Evolutionary conservation across 768 basidiomycete genomes (phyloP).

Genomic region (Pluteus cervinus): DNA sequence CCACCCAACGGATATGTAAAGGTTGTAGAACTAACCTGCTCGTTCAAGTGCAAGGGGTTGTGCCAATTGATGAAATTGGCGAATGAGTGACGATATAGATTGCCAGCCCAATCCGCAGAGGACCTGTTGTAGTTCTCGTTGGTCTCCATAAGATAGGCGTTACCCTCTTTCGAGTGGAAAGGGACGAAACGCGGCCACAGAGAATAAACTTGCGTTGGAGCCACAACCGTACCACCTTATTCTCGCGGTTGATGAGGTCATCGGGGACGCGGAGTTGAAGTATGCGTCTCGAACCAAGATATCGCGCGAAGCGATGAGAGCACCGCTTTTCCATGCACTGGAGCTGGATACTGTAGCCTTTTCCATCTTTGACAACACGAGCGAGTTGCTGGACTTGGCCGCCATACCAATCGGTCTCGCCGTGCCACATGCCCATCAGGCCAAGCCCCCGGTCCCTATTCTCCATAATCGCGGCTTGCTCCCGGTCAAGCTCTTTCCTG

Average conservation of each 20-base stretch:
- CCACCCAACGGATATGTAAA: constrained; percentile 26
- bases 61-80: constrained; percentile 54
- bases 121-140: constrained; percentile 40
- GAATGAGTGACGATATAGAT: constrained; percentile 40
- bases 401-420: constrained; percentile 55
- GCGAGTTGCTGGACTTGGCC: constrained; percentile 61
- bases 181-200: constrained; percentile 56
- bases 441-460: constrained; percentile 53
- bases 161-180: constrained; percentile 58
- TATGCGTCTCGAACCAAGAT: constrained; percentile 57
- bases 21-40: constrained; percentile 41
- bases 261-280: constrained; percentile 48
- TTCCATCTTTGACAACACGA: constrained; percentile 27
- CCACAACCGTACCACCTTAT: constrained; percentile 23
- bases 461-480: constrained; percentile 57
- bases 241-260: constrained; percentile 29
- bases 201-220: constrained; percentile 50
- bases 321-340: constrained; percentile 51
- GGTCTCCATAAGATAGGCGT: constrained; percentile 55
- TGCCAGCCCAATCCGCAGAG: constrained; percentile 33
- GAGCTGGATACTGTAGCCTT: constrained; percentile 34
- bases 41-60: constrained; percentile 51
- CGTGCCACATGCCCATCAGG: constrained; percentile 47
- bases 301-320: constrained; percentile 62
- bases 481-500: constrained; percentile 57